Evolutionary conservation across 2,329 filamentous ascomycete genomes (phyloP), one percentile per base, ranked within the genome.

Genomic region (Penicillium vulpinum): DNA sequence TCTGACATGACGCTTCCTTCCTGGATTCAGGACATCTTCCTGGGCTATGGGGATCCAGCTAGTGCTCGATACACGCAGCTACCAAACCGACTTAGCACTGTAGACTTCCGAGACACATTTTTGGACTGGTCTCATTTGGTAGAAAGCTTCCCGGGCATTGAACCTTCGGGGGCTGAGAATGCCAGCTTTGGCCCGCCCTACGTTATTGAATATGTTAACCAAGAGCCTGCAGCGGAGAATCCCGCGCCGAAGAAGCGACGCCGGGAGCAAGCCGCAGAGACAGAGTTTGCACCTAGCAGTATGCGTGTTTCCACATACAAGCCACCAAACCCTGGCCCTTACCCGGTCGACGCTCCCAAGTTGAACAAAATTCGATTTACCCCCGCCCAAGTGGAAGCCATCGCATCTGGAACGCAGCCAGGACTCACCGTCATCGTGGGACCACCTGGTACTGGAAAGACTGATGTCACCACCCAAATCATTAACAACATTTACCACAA

Each of bases 401-500:
- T 99, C 67, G 87, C 90, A 58, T 97, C 93, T 39, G 94, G 94
- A 21, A 92, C 91, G 7, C 95, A 99, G 68, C 93, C 94, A 35
- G 94, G 95, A 21, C 81, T 99, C 50, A 97, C 93, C 1, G 85
- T 99, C 46, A 89, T 99, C 65, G 91, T 99, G 60, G 94, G 94
- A 1, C 94, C 94, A 52, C 94, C 94, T 8, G 94, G 94, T 53
- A 99, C 94, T 7, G 94, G 95, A 61, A 99, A 99, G 80, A 99
- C 94, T n/a, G 94, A 99, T 75, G 94, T 99, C 51, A 92, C 92
- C 46, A 97, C 93, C 5, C 94, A 99, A 74, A 95, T 97, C 72
- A 99, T 99, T 77, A 97, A 91, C 79, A 97, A 97, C 73, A 89
- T 99, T 66, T 99, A 99, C 71, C 93, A 97, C 79, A 96, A 97